A percentile compares a stretch with the other conserved stretches of the same genome.
These are phyloP conservation scores for Pyrus betulifolia DNA, from an alignment of 306 rosid species.

Conservation along the genomic window DNA sequence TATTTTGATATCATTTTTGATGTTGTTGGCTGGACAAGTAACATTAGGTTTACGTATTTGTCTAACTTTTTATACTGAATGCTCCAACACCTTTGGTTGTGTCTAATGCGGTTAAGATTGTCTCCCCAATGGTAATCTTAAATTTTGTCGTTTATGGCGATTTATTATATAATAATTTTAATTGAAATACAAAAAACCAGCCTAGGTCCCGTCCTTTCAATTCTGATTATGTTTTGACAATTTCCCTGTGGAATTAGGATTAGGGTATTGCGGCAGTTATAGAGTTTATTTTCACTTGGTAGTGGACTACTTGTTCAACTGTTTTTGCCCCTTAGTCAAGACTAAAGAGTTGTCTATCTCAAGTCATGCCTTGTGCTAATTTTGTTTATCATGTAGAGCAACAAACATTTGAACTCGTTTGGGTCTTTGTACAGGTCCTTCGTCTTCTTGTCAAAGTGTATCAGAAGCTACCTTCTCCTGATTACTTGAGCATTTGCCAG, in stretches of 20 bases:
- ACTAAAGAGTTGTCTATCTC: too few species aligned
- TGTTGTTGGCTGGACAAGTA: neutral
- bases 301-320: too few species aligned
- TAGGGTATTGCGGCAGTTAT: too few species aligned
- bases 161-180: too few species aligned
- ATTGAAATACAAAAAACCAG: too few species aligned
- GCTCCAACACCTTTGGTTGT: neutral
- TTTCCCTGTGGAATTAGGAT: too few species aligned
- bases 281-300: too few species aligned
- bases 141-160: neutral
- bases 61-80: neutral
- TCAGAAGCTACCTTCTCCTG: slow-evolving; percentile 90
- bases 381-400: neutral
- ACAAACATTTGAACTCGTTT: slow-evolving; percentile 3
- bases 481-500: slow-evolving; percentile 92
- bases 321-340: too few species aligned
- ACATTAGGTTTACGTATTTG: neutral
- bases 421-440: slow-evolving; percentile 52
- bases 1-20: neutral
- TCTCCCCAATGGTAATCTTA: neutral
- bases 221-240: too few species aligned
- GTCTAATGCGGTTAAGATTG: neutral
- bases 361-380: neutral
- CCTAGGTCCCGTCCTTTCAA: too few species aligned
- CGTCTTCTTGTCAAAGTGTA: slow-evolving; percentile 89